Base-by-base conservation (phyloP, 768 basidiomycete genomes). In the Pisolithus marmoratus region DNA sequence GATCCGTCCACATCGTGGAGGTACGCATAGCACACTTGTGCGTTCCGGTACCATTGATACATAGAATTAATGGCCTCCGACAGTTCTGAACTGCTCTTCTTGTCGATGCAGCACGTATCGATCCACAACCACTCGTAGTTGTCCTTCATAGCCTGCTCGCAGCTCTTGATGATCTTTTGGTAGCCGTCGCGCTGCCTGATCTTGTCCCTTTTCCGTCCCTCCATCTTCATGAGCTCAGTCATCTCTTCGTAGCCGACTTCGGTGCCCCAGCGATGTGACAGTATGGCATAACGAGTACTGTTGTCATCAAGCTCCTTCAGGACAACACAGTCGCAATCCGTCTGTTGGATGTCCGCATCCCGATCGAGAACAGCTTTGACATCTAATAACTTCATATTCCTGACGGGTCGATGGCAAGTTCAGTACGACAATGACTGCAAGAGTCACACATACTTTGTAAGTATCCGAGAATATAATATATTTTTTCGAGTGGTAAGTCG, bases 51-150 rank as follows among this genome's bases (percentile, higher is more conserved):
- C 60, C 60, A 61, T 27, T 31, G 42, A 24, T 54, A 55, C 60
- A 61, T 61, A 7, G 60, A 58, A 37, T 52, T 37, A 1, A 29
- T 29, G 11, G 60, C 57, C 40, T 61, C 60, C 9, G 51, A 52
- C 24, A 60, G 38, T 24, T 62, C 60, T 6, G 60, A 38, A 40
- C 60, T 62, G 48, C 60, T 62, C 49, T n/a, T 36, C 14, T 57
- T 62, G 45, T 62, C 53, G 29, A 60, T 58, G 42, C 60, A 60
- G 24, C 53, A 57, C 11, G 59, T 60, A 31, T 60, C 59, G 14
- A 55, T 42, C 60, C 58, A 60, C 23, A 52, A 45, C n/a, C 49
- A 52, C 8, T 51, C 22, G 19, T 40, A 51, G 23, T 45, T 45
- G 38, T 50, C 55, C 19, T 20, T 41, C 11, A 19, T n/a, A 14